Evolutionary conservation across 2,329 filamentous ascomycete genomes (phyloP).

Genomic region (Penicillium corylophilum): DNA sequence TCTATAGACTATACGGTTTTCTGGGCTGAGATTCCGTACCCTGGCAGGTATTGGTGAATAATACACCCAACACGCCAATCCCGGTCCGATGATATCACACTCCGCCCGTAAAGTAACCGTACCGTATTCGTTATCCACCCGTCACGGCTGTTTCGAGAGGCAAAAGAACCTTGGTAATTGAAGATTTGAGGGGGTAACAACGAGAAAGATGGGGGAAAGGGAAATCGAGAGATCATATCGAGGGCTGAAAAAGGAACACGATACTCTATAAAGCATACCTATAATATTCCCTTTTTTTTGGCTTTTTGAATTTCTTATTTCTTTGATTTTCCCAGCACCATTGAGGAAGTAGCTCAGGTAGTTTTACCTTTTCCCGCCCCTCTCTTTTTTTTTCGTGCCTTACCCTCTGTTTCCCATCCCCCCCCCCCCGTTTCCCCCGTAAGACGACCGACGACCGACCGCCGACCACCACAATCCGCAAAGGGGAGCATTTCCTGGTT

Average conservation of each 20-base stretch:
- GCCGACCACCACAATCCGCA: not conserved
- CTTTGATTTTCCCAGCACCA: constrained; percentile 21
- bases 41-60: constrained; percentile 3
- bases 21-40: not conserved
- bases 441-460: not conserved
- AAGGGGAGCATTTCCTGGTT: not conserved
- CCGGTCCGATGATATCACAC: constrained; percentile 13
- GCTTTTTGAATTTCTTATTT: constrained; percentile 29
- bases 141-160: not conserved
- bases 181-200: constrained; percentile 4
- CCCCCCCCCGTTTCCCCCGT: constrained; percentile 1
- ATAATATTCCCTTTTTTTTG: constrained; percentile 1
- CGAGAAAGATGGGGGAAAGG: not conserved
- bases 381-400: constrained; percentile 13
- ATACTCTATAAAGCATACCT: constrained; percentile 1
- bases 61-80: not conserved
- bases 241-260: not conserved
- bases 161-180: constrained; percentile 1
- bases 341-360: constrained; percentile 5
- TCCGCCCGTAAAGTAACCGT: constrained; percentile 1
- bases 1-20: too few relatives aligned
- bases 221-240: constrained; percentile 8
- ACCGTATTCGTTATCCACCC: constrained; percentile 3
- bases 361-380: constrained; percentile 18
- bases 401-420: constrained; percentile 12